Base-by-base conservation (phyloP, 139 green algal genomes). In the Tetraselmis striata region DNA sequence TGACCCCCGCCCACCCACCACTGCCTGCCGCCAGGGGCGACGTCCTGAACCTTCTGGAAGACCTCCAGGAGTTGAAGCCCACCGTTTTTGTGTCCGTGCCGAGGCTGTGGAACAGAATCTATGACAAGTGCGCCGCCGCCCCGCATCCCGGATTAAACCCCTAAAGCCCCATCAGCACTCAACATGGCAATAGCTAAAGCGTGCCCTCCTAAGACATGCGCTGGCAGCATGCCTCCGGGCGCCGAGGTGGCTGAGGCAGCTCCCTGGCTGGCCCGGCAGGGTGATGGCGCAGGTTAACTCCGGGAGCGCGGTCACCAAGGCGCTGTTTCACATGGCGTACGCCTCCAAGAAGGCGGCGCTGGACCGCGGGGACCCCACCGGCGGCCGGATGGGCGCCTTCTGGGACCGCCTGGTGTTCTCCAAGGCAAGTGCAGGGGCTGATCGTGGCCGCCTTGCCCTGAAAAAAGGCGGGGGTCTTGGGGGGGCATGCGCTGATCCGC, bases 41-140 rank as follows among this genome's bases (percentile, higher is more conserved):
- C 85, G 94, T 84, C 23, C 74, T 78, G 75, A 32, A 28, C 84
- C 89, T 98, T 84, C 86, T 97, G 85, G 94, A 97, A 1, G 94
- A 97, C 80, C 87, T 97, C 5, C 58, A 88, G 30, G 89, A 81
- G 80, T 84, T 95, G 76, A 81, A 86, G 79, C 94, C 94, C 1
- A 96, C 92, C 30, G 83, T 97, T 32, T 98, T 99, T 82, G 84
- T 83, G 26, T 94, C 85, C 31, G 96, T 99, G 78, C 97, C 97
- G 0, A 90, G 97, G 1, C 91, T 99, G 80, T 99, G 92, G 90
- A 98, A 98, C 87, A 91, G 97, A 80, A 98, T 99, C 86, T 97
- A 99, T 85, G 96, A 99, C 90, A 67, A 67, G 45, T 67, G 18
- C 45, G 11, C 45, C 45, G 11, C 45, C 45, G 5, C 45, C 45